Evolutionary conservation across 106 monocot genomes (phyloP).

Genomic region (Chionographis japonica): DNA sequence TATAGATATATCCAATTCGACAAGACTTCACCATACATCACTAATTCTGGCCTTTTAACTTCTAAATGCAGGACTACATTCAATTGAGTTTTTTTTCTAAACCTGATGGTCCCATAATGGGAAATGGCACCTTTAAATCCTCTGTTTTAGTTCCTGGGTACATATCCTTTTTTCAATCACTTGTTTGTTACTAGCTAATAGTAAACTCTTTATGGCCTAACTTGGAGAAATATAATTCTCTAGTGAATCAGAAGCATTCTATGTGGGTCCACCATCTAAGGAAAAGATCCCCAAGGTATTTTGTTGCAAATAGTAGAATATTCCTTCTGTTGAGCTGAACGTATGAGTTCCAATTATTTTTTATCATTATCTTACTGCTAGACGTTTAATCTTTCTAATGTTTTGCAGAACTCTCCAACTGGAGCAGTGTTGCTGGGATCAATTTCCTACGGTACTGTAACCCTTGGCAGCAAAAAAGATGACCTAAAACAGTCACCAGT

Average conservation of each 20-base stretch:
- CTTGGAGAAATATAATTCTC: not conserved
- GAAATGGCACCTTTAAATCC: slow-evolving; percentile 64
- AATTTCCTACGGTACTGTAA: slow-evolving; percentile 71
- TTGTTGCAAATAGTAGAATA: not conserved
- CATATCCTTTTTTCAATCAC: not conserved
- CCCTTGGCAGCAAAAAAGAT: slow-evolving; percentile 38
- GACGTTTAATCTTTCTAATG: slow-evolving; percentile 11
- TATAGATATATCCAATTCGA: not conserved
- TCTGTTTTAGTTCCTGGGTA: slow-evolving; percentile 82
- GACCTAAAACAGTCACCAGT: slow-evolving; percentile 45
- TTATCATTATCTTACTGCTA: slow-evolving; percentile 5
- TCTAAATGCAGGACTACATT: slow-evolving; percentile 66
- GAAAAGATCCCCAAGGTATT: slow-evolving; percentile 82
- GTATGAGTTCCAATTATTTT: not conserved
- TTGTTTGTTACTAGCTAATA: not conserved
- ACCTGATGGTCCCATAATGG: slow-evolving; percentile 81
- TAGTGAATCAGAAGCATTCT: slow-evolving; percentile 81
- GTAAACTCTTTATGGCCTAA: slow-evolving; percentile 4
- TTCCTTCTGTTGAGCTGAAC: not conserved
- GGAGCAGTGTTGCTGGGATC: slow-evolving; percentile 73
- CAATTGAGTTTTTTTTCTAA: slow-evolving; percentile 77
- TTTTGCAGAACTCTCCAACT: slow-evolving; percentile 58
- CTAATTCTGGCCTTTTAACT: not conserved
- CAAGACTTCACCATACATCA: not conserved
- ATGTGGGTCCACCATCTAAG: slow-evolving; percentile 67